Base-by-base conservation (phyloP, 148 eudicot genomes). In the Persicaria maculosa region DNA sequence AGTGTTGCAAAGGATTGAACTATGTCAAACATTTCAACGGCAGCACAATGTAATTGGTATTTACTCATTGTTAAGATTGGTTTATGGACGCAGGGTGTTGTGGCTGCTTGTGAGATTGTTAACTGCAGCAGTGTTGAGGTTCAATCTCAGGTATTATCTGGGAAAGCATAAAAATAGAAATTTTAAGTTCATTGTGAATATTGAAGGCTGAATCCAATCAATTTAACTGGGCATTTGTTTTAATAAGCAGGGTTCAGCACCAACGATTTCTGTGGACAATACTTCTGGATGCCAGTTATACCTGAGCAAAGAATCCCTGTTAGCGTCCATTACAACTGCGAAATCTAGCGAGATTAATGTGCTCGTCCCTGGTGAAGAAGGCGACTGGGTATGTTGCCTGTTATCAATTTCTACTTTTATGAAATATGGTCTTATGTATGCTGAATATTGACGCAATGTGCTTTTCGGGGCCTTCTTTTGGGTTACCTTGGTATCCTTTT, bases 41-140 rank as follows among this genome's bases (percentile, higher is more conserved):
- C 46, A 40, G 7, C 17, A 14, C 46, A 4, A 40, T 31, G 45
- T 65, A 65, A 65, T 20, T 40, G 16, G 17, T 65, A 43, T 65
- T 40, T 65, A 40, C 17, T 65, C 7, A 36, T 43, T 40, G 19
- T 36, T 65, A 65, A 40, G 12, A 31, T 6, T 65, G 70, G 46
- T 65, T 15, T 65, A 8, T 65, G 17, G 17, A 43, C 70, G 64
- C 86, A 95, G 99, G 97, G 85, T 84, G 99, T 95, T 80, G 99
- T 95, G 79, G 97, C 99, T 76, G 99, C 99, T 72, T 95, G 96
- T 81, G 99, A 95, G 86, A 79, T 92, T 77, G 99, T 95, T 72
- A 95, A 95, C 81, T 95, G 94, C 86, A 90, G 77, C 77, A 83
- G 96, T 68, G 88, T 92, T 77, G 96, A 95, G 85, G 91, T 90